These are phyloP conservation scores for Suillus subalutaceus DNA, from an alignment of 768 basidiomycete genomes.

Conservation along the genomic window DNA sequence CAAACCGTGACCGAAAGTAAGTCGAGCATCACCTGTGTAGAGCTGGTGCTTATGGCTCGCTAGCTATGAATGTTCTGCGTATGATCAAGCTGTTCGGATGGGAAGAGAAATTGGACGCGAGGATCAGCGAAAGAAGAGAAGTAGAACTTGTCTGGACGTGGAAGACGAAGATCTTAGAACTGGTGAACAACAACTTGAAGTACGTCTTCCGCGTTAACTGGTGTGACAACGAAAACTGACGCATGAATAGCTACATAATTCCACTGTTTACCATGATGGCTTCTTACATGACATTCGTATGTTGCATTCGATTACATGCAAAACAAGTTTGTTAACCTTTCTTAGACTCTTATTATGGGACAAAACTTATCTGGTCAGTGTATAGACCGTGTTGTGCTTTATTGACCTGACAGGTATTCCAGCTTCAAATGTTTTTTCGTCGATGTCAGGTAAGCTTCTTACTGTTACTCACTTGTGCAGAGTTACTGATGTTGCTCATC, in stretches of 20 bases:
- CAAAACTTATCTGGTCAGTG: slow-evolving; percentile 16
- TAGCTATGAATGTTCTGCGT: slow-evolving; percentile 58
- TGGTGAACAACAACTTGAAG: slow-evolving; percentile 41
- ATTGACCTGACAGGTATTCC: slow-evolving; percentile 14
- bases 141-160: slow-evolving; percentile 60
- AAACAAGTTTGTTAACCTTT: not conserved
- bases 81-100: slow-evolving; percentile 78
- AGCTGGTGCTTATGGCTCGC: slow-evolving; percentile 2
- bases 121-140: slow-evolving; percentile 58
- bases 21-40: slow-evolving; percentile 16
- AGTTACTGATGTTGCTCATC: slow-evolving; percentile 5
- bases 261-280: slow-evolving; percentile 69
- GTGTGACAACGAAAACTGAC: not conserved
- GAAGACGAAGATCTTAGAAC: slow-evolving; percentile 52
- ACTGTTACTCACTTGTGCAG: not conserved
- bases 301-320: slow-evolving; percentile 18
- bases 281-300: slow-evolving; percentile 62
- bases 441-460: slow-evolving; percentile 32
- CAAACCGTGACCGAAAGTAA: slow-evolving; percentile 63
- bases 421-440: slow-evolving; percentile 43
- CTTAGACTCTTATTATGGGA: slow-evolving; percentile 21
- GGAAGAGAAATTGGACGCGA: slow-evolving; percentile 57
- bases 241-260: slow-evolving; percentile 49
- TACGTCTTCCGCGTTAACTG: not conserved
- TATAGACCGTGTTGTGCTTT: not conserved